Evolutionary conservation across 345 rosid species (phyloP).

Genomic region (Ailanthus altissimus): DNA sequence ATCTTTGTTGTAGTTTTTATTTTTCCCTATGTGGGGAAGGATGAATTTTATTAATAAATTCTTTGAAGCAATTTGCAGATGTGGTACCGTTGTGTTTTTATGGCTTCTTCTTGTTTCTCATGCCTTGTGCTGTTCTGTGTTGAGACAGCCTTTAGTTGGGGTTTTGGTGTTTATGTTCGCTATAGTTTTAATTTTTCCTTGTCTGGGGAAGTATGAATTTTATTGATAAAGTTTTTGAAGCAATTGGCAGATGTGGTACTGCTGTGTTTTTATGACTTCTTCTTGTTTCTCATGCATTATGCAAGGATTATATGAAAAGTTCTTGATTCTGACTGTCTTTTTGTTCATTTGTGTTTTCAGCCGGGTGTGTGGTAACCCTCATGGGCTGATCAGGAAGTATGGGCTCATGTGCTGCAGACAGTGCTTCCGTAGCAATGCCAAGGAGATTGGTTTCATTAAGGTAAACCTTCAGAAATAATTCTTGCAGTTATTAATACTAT

Average conservation of each 20-base stretch:
- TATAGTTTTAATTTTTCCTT: no score
- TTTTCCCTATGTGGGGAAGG: no score
- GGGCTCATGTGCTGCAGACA: conserved; percentile 52
- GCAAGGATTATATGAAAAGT: neutral
- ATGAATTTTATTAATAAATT: no score
- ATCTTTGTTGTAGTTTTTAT: no score
- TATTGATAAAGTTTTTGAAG: neutral
- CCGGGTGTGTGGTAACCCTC: conserved; percentile 49
- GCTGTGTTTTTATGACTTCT: no score
- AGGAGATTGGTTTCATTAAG: conserved; percentile 60
- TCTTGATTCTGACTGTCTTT: neutral
- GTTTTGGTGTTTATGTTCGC: neutral
- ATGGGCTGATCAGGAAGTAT: conserved; percentile 43
- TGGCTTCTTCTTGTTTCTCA: no score
- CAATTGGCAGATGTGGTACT: neutral
- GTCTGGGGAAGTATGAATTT: no score
- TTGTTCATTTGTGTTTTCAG: conserved; percentile 10
- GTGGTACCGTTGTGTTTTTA: no score
- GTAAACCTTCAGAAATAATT: conserved; percentile 20
- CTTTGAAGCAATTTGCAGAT: no score
- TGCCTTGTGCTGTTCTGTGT: no score
- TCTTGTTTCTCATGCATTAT: neutral
- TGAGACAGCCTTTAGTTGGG: no score
- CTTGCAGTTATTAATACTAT: neutral
- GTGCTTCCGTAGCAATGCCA: conserved; percentile 49